phyloP scores from a whole-genome alignment of 2,329 filamentous ascomycete genomes.

The Tricladium varicosporioides region DNA sequence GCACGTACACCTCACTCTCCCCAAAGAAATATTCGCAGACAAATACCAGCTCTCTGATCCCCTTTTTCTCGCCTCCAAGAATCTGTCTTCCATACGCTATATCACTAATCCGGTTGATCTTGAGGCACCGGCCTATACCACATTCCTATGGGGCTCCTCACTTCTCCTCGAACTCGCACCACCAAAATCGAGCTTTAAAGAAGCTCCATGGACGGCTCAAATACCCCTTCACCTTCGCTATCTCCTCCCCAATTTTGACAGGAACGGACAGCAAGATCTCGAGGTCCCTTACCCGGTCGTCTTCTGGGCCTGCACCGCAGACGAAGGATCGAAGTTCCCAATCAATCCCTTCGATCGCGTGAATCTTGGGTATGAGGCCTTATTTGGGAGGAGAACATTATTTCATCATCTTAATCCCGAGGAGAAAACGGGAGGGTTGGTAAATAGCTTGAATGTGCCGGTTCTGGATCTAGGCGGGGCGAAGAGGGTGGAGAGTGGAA shows the following conservation, averaged over 20 bases:
- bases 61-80: conserved; percentile 78
- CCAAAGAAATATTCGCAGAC: conserved; percentile 79
- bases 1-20: conserved; percentile 80
- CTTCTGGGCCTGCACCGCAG: conserved; percentile 84
- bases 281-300: conserved; percentile 77
- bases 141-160: conserved; percentile 74
- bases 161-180: conserved; percentile 73
- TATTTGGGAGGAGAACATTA: conserved; percentile 73
- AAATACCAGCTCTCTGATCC: conserved; percentile 77
- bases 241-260: conserved; percentile 53
- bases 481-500: conserved; percentile 50
- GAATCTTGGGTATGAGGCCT: conserved; percentile 80
- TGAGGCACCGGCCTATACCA: conserved; percentile 82
- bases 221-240: conserved; percentile 88
- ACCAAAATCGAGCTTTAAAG: conserved; percentile 26
- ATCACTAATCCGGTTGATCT: conserved; percentile 79
- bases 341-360: conserved; percentile 81
- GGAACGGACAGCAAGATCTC: conserved; percentile 51
- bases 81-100: conserved; percentile 66
- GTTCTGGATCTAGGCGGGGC: conserved; percentile 57
- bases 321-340: conserved; percentile 63
- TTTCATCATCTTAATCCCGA: conserved; percentile 75
- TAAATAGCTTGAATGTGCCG: conserved; percentile 59
- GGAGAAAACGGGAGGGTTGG: conserved; percentile 37
- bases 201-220: conserved; percentile 57